These are phyloP conservation scores for Porphyrellus cyaneotinctus DNA, from an alignment of 768 basidiomycete species.

Conservation along the genomic window DNA sequence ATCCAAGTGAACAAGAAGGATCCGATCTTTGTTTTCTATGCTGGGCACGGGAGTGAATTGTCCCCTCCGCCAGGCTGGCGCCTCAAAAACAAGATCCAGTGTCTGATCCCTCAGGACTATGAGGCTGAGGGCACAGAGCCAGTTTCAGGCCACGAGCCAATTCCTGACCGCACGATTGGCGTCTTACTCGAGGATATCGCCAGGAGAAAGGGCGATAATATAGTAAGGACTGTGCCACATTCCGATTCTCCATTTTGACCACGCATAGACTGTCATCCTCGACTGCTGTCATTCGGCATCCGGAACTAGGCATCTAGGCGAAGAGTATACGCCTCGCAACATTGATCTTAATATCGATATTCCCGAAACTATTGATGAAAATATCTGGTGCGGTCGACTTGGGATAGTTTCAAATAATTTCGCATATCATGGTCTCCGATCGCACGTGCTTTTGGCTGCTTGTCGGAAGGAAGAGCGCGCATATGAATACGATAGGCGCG, in stretches of 20 bases:
- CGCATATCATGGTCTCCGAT: slow-evolving; percentile 27
- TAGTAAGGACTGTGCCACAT: slow-evolving; percentile 31
- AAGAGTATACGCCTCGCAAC: slow-evolving; percentile 6
- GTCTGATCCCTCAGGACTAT: slow-evolving; percentile 34
- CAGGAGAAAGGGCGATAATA: slow-evolving; percentile 39
- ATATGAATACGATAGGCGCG: slow-evolving; percentile 17
- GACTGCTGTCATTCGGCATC: slow-evolving; percentile 46
- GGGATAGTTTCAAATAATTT: slow-evolving; percentile 11
- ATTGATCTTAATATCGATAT: slow-evolving; percentile 3
- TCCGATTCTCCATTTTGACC: not conserved
- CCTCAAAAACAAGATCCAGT: slow-evolving; percentile 22
- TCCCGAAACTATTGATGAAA: slow-evolving; percentile 22
- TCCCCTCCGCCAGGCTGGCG: slow-evolving; percentile 27
- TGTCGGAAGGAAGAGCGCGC: slow-evolving; percentile 37
- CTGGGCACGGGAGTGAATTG: slow-evolving; percentile 40
- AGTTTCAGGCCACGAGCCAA: slow-evolving; percentile 12
- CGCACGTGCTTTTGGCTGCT: slow-evolving; percentile 43
- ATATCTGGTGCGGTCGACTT: slow-evolving; percentile 19
- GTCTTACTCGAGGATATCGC: slow-evolving; percentile 37
- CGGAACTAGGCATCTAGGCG: slow-evolving; percentile 23
- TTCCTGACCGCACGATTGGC: slow-evolving; percentile 43
- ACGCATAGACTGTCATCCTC: slow-evolving; percentile 40
- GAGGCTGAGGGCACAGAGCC: not conserved
- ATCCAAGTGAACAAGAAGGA: slow-evolving; percentile 25
- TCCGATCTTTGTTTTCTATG: slow-evolving; percentile 42